Percentiles rank a stretch among this genome's conserved stretches.
These are phyloP conservation scores for Withania somnifera DNA, from an alignment of 305 asterid species.

Conservation along the genomic window DNA sequence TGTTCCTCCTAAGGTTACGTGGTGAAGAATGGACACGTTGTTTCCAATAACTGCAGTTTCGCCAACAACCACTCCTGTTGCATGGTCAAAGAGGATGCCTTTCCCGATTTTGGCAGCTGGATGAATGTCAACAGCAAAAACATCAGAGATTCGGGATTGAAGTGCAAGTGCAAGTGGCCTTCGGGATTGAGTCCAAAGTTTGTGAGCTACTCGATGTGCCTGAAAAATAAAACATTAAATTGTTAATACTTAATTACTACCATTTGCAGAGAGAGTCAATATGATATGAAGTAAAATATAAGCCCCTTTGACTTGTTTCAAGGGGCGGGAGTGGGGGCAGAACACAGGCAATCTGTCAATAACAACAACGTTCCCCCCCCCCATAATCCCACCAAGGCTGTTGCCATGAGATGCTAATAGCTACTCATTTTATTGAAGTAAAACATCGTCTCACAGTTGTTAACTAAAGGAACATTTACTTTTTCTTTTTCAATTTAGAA, in stretches of 20 bases:
- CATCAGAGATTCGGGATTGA: constrained; percentile 69
- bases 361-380: too few relatives aligned
- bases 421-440: neutral
- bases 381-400: too few relatives aligned
- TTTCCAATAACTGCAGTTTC: constrained; percentile 72
- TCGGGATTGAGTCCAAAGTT: constrained; percentile 61
- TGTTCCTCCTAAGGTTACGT: constrained; percentile 62
- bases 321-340: neutral
- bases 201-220: constrained; percentile 72
- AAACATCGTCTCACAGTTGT: neutral
- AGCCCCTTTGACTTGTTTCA: neutral
- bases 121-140: constrained; percentile 66
- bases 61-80: constrained; percentile 69
- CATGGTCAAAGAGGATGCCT: constrained; percentile 76
- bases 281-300: neutral
- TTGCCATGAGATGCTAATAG: neutral
- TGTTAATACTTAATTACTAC: neutral
- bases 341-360: neutral
- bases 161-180: constrained; percentile 64
- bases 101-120: constrained; percentile 67
- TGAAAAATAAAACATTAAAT: neutral
- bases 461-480: neutral
- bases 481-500: neutral
- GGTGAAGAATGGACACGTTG: constrained; percentile 74
- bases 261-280: neutral